Evolutionary conservation across 177 flowering plant genomes (phyloP).

Genomic region (Vitis hybrid): DNA sequence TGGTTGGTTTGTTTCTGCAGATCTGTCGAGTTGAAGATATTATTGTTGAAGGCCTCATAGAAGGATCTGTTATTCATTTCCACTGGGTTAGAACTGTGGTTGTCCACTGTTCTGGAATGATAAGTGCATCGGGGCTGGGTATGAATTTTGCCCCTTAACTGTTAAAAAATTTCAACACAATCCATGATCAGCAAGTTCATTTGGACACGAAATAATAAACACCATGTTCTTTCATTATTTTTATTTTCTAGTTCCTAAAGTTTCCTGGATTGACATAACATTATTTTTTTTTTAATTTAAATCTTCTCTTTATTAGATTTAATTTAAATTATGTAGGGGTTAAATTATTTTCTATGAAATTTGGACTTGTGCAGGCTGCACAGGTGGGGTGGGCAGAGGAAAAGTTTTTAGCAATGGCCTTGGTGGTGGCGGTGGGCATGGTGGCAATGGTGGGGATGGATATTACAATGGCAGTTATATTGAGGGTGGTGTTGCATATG

Average conservation of each 20-base stretch:
- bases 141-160: conserved; percentile 9
- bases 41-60: conserved; percentile 50
- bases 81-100: conserved; percentile 65
- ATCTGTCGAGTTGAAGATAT: conserved; percentile 82
- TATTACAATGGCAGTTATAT: conserved; percentile 50
- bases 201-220: background rate
- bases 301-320: background rate
- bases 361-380: conserved; percentile 49
- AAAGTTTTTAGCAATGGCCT: conserved; percentile 48
- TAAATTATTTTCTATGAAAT: background rate
- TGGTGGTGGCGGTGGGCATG: conserved; percentile 84
- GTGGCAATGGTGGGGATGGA: conserved; percentile 78
- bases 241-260: background rate
- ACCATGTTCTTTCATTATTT: background rate
- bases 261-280: background rate
- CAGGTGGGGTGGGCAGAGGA: conserved; percentile 72
- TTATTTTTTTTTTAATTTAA: background rate
- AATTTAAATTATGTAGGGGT: background rate
- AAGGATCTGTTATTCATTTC: conserved; percentile 79
- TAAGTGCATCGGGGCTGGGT: conserved; percentile 73
- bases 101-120: conserved; percentile 51
- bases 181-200: background rate
- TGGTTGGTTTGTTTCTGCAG: conserved; percentile 34
- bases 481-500: conserved; percentile 65
- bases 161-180: background rate